Evolutionary conservation across 768 basidiomycete genomes (phyloP).

Genomic region (Amanita pallidorosea): DNA sequence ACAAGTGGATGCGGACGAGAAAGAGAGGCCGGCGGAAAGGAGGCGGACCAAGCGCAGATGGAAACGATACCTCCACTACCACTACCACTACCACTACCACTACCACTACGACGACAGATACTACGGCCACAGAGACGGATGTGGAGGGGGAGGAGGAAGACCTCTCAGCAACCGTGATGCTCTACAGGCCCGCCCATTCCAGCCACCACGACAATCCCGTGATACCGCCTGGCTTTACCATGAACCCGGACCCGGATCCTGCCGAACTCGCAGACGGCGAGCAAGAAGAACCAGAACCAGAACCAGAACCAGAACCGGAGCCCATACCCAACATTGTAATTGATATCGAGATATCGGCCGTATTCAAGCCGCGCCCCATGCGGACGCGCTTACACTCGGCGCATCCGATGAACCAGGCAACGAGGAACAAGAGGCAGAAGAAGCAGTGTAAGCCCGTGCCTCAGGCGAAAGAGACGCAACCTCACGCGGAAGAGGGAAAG

Average conservation of each 20-base stretch:
- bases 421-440: conserved; percentile 28
- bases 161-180: conserved; percentile 15
- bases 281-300: conserved; percentile 12
- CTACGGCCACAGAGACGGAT: conserved; percentile 12
- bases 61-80: conserved; percentile 19
- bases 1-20: conserved; percentile 22
- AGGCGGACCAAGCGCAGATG: conserved; percentile 7
- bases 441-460: conserved; percentile 26
- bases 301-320: conserved; percentile 11
- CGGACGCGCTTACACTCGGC: conserved; percentile 26
- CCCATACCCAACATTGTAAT: conserved; percentile 23
- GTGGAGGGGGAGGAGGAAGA: background rate
- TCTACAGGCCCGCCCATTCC: background rate
- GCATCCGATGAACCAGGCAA: conserved; percentile 13
- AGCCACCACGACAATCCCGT: background rate
- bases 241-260: conserved; percentile 31
- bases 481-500: conserved; percentile 9
- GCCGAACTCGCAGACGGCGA: conserved; percentile 21
- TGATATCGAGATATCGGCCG: conserved; percentile 58
- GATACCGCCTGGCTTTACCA: conserved; percentile 26
- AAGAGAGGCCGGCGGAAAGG: conserved; percentile 15
- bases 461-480: conserved; percentile 33
- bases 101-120: conserved; percentile 25
- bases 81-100: conserved; percentile 36
- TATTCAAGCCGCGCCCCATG: conserved; percentile 64